Base-by-base conservation (phyloP, 306 rosid species). In the Begonia loranthoides region DNA sequence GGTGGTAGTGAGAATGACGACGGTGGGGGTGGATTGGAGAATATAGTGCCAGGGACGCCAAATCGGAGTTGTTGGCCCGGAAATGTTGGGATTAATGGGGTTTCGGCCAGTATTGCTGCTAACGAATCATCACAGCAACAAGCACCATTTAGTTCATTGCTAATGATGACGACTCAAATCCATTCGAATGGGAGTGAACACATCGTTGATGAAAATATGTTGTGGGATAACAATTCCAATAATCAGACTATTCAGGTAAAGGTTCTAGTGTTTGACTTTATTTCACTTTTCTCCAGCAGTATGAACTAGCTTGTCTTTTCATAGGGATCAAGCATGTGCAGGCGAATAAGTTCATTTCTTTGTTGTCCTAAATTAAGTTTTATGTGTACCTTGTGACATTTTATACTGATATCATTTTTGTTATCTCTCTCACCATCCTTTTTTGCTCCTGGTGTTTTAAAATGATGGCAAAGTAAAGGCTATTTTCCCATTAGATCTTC, bases 201-300 rank as follows among this genome's bases (percentile, higher is more conserved):
- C 36, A 13, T 48, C 21, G 66, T 16, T 3, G 65, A 63, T 12
- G 64, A 58, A 1, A 56, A 71, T 12, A 40, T 34, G 48, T 12
- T 64, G 46, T 75, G 82, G 73, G 71, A 62, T 22, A 19, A 50
- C 21, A 70, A 52, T 50, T 55, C 64, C 33, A 56, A 13, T 52
- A 58, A 58, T 12, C 82, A 59, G 15, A 36, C 17, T 47, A 51
- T 63, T 51, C 83, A 73, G 74, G 79, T 69, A 51, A 49, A 15
- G 15, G 55, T 47, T 46, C 60, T 17, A 17, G 34, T 15, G 10
- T 11, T 12, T 34, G 17, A 28, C 13, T 28, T 48, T 38, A 24
- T 6, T 50, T 12, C 49, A 41, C 21, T 39, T 44, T 41, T 48
- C 41, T 39, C 33, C 36, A 12, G 10, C 48, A 28, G 36, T 28